Conservation (phyloP, 164 flowering plant species). For the Tetrastigma voinierianum region DNA sequence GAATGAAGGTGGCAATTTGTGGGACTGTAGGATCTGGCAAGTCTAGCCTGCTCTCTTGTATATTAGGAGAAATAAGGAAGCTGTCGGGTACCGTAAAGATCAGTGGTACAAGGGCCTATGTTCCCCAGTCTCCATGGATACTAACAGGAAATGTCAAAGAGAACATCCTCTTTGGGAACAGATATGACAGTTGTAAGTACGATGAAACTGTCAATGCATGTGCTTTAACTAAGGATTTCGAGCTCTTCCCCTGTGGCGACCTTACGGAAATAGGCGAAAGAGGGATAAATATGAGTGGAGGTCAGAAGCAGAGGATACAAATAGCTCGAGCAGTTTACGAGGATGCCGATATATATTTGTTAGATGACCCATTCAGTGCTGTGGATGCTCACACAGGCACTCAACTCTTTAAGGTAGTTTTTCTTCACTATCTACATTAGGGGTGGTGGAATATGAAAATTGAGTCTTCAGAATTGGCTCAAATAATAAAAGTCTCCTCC, state of each 20-base stretch:
- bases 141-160: conserved; percentile 79
- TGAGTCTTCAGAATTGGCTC: not conserved
- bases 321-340: conserved; percentile 94
- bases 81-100: conserved; percentile 68
- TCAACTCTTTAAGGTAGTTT: conserved; percentile 78
- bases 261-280: conserved; percentile 94
- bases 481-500: not conserved
- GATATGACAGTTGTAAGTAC: conserved; percentile 53
- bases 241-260: conserved; percentile 71
- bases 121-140: conserved; percentile 97
- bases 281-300: conserved; percentile 98
- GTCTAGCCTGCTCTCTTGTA: conserved; percentile 83
- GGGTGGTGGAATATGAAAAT: not conserved
- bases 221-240: conserved; percentile 85
- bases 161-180: conserved; percentile 78
- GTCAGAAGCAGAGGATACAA: conserved; percentile 97
- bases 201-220: conserved; percentile 71
- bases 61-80: conserved; percentile 83
- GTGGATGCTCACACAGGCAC: conserved; percentile 99
- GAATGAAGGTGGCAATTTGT: conserved; percentile 93
- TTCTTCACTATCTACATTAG: not conserved
- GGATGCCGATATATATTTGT: conserved; percentile 90
- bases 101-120: conserved; percentile 93
- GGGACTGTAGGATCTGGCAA: conserved; percentile 97
- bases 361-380: conserved; percentile 99